Evolutionary conservation across 2,329 filamentous ascomycete species (phyloP).

Genomic region (Diaporthe caulivora): DNA sequence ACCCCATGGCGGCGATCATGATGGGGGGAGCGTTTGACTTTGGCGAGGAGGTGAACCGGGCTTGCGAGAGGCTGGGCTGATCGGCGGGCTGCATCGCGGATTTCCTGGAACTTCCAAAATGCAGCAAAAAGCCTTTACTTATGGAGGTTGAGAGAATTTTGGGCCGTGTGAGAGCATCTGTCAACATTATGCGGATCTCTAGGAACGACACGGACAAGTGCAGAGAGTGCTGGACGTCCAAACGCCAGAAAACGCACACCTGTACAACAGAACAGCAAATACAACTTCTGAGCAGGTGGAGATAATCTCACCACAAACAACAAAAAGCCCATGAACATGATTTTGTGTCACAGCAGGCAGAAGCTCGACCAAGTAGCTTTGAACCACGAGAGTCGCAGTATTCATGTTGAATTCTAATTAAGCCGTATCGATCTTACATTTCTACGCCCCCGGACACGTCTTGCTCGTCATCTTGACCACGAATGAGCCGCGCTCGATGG

Average conservation of each 20-base stretch:
- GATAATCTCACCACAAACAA: not conserved
- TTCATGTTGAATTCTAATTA: not conserved
- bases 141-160: not conserved
- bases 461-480: slow-evolving; percentile 54
- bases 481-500: slow-evolving; percentile 64
- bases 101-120: not conserved
- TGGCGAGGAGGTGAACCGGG: not conserved
- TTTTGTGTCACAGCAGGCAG: too few relatives aligned
- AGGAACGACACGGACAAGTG: not conserved
- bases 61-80: not conserved
- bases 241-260: too few relatives aligned
- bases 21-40: not conserved
- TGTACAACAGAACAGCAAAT: too few relatives aligned
- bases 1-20: not conserved
- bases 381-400: fast-evolving
- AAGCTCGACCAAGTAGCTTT: not conserved
- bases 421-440: too few relatives aligned
- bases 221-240: not conserved
- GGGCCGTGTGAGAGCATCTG: not conserved
- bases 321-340: not conserved
- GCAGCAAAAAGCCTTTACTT: not conserved
- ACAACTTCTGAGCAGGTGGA: not conserved
- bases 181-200: fast-evolving
- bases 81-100: not conserved
- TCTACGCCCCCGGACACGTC: not conserved